Evolutionary conservation across 177 flowering plant species (phyloP), one percentile per base, ranked within the genome.

Genomic region (Vitis hybrid): DNA sequence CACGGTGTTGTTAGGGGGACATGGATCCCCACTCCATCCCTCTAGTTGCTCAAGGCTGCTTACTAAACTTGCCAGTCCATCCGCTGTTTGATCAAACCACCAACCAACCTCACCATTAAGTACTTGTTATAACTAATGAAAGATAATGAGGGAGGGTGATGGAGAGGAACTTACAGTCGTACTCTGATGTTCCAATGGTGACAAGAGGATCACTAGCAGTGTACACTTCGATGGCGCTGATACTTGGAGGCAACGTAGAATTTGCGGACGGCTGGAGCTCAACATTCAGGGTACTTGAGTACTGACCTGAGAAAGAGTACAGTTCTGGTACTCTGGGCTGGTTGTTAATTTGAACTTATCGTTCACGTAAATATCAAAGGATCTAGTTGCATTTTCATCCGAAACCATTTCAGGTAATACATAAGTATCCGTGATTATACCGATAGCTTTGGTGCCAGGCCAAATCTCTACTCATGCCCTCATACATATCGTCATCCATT

Each of bases 11-110:
- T 16, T 50, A 1, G 84, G 80, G 50, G 71, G 74, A 65, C 84
- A 73, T 10, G 84, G 84, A 51, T 81, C 81, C 0, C 81, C 76
- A 3, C 63, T 65, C 81, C 76, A 81, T 7, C 61, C 68, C 10
- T 20, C 18, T 20, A 76, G 67, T 50, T 53, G 63, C 26, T n/a
- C 20, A 18, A 70, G 76, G 13, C n/a, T 11, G 11, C 6, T 26
- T 12, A 13, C 59, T 13, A 81, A 20, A 3, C 58, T 53, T 19
- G 29, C 62, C 50, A 81, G 59, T 13, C 79, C 81, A 2, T 71
- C 51, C 55, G 78, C 84, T 78, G 55, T 19, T 58, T 5, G 6
- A 50, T 5, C 19, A 52, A 50, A 5, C 16, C 14, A 31, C 50
- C 29, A 26, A 26, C 29, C 29, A 26, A 26, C 29, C 29, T 26